phyloP scores from a whole-genome alignment of 345 rosid genomes.

The Acer negundo region DNA sequence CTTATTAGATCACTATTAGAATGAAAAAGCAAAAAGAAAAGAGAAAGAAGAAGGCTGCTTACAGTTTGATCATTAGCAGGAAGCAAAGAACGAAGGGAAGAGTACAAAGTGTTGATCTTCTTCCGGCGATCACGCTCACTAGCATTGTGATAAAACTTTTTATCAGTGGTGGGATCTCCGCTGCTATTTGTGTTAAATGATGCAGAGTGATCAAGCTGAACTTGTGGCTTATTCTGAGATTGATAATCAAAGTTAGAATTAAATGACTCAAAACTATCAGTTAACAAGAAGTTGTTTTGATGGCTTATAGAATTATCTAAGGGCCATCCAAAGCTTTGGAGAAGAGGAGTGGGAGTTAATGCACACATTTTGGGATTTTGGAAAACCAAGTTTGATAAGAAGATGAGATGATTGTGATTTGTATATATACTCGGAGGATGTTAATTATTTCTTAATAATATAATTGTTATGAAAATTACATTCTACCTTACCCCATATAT shows the following conservation, averaged over 20 bases:
- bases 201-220: neutral
- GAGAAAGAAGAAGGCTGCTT: neutral
- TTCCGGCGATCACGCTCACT: slow-evolving; percentile 36
- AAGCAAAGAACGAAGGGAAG: slow-evolving; percentile 33
- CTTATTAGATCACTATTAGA: no score
- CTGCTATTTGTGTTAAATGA: neutral
- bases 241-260: neutral
- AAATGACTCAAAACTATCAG: neutral
- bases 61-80: slow-evolving; percentile 28
- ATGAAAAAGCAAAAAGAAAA: neutral
- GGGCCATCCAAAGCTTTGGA: slow-evolving; percentile 28
- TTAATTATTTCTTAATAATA: no score
- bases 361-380: slow-evolving; percentile 11
- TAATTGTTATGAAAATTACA: neutral
- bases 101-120: slow-evolving; percentile 34
- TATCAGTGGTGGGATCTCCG: slow-evolving; percentile 22
- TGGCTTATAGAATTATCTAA: slow-evolving; percentile 21
- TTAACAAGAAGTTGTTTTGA: slow-evolving; percentile 5
- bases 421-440: neutral
- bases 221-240: neutral
- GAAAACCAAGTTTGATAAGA: neutral
- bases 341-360: slow-evolving; percentile 16
- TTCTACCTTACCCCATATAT: neutral
- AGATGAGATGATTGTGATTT: slow-evolving; percentile 4
- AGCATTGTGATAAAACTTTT: slow-evolving; percentile 46